Base-by-base conservation (phyloP, 2,329 filamentous ascomycete species). In the Bipolaris gigantea region DNA sequence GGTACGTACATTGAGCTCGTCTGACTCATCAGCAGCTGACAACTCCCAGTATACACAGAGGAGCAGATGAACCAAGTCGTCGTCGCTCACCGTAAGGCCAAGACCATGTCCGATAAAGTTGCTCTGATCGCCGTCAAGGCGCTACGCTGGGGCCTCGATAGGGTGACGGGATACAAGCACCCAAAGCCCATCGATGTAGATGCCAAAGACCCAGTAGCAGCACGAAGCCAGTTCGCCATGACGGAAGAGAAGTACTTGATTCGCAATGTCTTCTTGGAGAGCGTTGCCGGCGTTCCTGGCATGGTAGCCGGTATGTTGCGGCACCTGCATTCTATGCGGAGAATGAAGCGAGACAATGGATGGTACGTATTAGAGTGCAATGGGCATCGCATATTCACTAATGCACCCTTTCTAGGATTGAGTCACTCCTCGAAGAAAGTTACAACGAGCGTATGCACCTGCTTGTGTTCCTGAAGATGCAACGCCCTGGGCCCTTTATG, bases 221-320 rank as follows among this genome's bases (percentile, higher is more conserved):
- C 83, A 0, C 83, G 52, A 68, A 83, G 80, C 77, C 87, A 72
- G 67, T 96, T 84, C 66, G 73, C 74, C 32, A 90, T 90, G 80
- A 94, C 85, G 0, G 92, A 96, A 72, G 80, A 87, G 5, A 94
- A 97, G 77, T 99, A 94, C 88, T 81, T 97, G 65, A 84, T 89
- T 44, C 84, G 93, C 6, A 93, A 96, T 70, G 84, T 99, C 63
- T 99, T 99, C 75, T 83, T 99, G 32, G 94, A 99, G 75, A 92
- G 88, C 44, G 90, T 99, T 35, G 94, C 94, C 11, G 94, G 92
- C 32, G 94, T 97, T 0, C 94, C 94, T 0, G 94, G 94, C 7
- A 97, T 97, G 91, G 93, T 97, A 0, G 94, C 89, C 0, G 94
- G 92, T 19, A 97, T 96, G 89, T 80, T 97, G 15, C 83, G 94